Evolutionary conservation across 257 asterid species (phyloP), one percentile per base, ranked within the genome.

Genomic region (Capsicum pubescens): DNA sequence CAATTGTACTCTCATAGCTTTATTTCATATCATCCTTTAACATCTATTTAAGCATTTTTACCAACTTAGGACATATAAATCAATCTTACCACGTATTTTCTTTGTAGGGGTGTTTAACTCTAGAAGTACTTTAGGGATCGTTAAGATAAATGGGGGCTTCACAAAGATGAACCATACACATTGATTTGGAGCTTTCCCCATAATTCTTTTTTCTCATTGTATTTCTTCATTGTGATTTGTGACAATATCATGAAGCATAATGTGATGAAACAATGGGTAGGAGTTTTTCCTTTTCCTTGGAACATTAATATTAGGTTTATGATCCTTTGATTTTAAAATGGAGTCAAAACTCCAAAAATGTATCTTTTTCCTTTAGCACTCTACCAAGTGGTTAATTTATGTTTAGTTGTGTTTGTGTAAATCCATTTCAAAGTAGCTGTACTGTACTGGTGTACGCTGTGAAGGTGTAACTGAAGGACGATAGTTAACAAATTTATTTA

Each of bases 251-350:
- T 64, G 46, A 64, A 64, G 71, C 44, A 11, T 64, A 26, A 64
- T 64, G 71, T 12, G 71, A 64, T 26, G 71, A 64, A 64, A 64
- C 16, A 13, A 64, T 10, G 46, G 71, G 71, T 64, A 64, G n/a
- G 16, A 32, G 39, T 64, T 26, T 64, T 9, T 64, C 71, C 17
- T 64, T 32, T 16, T 44, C 17, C n/a, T 64, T 64, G 46, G 46
- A 32, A 16, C 44, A 21, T 64, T 64, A 44, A 64, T 64, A 10
- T 64, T 12, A 32, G 42, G 71, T 21, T 19, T 64, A 13, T 64
- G 71, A 64, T 64, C 71, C 42, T 21, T 36, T 21, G 39, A 61
- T 21, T 39, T 39, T 26, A 26, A 64, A 42, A 32, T 12, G 46
- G 46, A 64, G 71, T 61, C 42, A 64, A 64, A 63, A 26, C 32